phyloP scores from a whole-genome alignment of 176 grass and related monocot species.

The Poa annua region DNA sequence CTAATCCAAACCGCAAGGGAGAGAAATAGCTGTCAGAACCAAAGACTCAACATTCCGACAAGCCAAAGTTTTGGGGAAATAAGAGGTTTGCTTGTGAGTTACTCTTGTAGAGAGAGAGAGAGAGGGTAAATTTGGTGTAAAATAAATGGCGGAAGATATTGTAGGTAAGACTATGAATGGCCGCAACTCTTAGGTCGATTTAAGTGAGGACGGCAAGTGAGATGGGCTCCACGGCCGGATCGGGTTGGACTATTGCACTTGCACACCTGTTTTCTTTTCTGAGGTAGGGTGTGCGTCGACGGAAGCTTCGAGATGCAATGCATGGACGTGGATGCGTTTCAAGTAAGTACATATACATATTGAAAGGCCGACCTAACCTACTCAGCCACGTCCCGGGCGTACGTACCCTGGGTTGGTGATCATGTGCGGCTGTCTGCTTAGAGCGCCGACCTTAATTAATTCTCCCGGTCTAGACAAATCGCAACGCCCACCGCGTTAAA shows the following conservation, averaged over 20 bases:
- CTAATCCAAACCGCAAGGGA: too few relatives aligned
- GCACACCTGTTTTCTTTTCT: not conserved
- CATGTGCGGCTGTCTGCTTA: not conserved
- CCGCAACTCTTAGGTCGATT: constrained; percentile 28
- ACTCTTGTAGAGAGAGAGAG: not conserved
- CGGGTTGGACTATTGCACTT: constrained; percentile 22
- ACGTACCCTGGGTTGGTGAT: not conserved
- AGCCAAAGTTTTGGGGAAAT: not conserved
- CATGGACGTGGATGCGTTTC: not conserved
- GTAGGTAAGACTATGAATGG: constrained; percentile 15
- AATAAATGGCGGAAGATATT: constrained; percentile 1
- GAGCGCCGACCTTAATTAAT: too few relatives aligned
- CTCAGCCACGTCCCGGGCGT: not conserved
- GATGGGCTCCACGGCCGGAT: not conserved
- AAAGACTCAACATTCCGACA: not conserved
- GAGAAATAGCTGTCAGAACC: not conserved
- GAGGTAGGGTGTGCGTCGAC: not conserved
- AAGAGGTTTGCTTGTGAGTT: not conserved
- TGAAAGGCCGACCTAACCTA: not conserved
- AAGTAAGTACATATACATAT: not conserved
- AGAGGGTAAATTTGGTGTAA: not conserved
- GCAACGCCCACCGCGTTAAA: too few relatives aligned
- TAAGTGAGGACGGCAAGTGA: not conserved
- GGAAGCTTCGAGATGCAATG: constrained; percentile 8
- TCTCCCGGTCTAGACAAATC: too few relatives aligned